Base-by-base conservation (phyloP, 495 filamentous ascomycete genomes). In the Penicillium alfredii region DNA sequence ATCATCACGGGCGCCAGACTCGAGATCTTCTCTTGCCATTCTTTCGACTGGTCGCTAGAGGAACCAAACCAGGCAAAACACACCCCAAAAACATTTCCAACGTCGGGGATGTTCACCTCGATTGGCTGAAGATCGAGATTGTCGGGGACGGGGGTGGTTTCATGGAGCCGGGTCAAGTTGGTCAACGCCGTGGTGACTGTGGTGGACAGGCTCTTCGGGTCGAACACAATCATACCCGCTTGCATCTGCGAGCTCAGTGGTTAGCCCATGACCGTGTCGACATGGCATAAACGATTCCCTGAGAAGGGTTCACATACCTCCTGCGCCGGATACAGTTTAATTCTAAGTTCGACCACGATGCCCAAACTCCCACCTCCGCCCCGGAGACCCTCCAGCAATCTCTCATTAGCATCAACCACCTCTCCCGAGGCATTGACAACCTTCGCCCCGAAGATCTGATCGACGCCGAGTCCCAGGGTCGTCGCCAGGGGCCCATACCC, bases 331-430 rank as follows among this genome's bases (percentile, higher is more conserved):
- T 66, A 63, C 1, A 66, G 54, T 33, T 56, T 60, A 26, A 68
- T 53, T 0, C 53, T 60, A 11, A 66, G 14, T 23, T 69, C 63
- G 4, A 67, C 43, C 30, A 71, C 56, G 1, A 69, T 52, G 6
- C 69, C 67, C 21, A 64, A 67, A 6, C 42, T 36, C 6, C 64
- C 61, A 2, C 67, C 67, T 1, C 45, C 64, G 3, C 66, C 65
- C 0, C 61, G 53, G 22, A 73, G 55, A 0, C 44, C 60, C 35
- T 56, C 45, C 24, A 68, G 31, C 23, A 66, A 14, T 2, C 30
- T 20, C 16, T 45, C 42, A 33, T 63, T 56, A 0, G 62, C 66
- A 2, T 52, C 43, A 2, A 63, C 38, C 5, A 69, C 35, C 6
- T 55, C 42, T 0, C 63, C 68, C 4, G 56, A 32, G 6, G 46